These are phyloP conservation scores for Pestalotiopsis sp. DNA, from an alignment of 2,329 filamentous ascomycete species.

Conservation along the genomic window DNA sequence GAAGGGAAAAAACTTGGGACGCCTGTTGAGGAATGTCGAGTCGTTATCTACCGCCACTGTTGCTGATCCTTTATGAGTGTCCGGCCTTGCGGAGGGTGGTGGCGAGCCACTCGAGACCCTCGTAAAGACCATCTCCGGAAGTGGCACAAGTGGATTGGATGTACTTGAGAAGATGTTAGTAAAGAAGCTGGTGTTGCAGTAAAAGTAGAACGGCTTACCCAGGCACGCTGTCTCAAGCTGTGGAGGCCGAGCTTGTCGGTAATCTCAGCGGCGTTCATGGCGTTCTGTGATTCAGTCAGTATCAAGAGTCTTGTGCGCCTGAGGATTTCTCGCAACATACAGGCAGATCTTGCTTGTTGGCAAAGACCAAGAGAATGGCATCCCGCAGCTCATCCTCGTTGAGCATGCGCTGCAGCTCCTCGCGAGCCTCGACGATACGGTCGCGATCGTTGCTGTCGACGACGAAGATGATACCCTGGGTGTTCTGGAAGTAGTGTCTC, in stretches of 20 bases:
- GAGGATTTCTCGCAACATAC: conserved; percentile 54
- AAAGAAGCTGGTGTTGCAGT: not conserved
- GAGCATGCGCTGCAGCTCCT: conserved; percentile 97
- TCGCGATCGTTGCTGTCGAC: conserved; percentile 99
- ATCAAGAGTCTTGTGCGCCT: not conserved
- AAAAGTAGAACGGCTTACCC: conserved; percentile 68
- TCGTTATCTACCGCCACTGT: conserved; percentile 23
- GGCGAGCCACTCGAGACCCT: conserved; percentile 94
- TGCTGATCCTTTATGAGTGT: conserved; percentile 54
- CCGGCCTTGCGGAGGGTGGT: conserved; percentile 78
- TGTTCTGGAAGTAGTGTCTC: conserved; percentile 99
- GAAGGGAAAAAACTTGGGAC: conserved; percentile 42
- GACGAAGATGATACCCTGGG: conserved; percentile 99
- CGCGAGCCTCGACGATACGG: conserved; percentile 93
- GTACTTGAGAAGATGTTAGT: conserved; percentile 61
- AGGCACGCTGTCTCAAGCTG: conserved; percentile 96
- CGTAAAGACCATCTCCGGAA: conserved; percentile 98
- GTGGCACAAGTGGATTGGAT: conserved; percentile 99
- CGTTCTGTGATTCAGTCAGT: conserved; percentile 66
- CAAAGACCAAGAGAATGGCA: conserved; percentile 18
- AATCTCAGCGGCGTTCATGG: conserved; percentile 99
- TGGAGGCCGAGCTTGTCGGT: conserved; percentile 99
- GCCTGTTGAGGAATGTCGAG: conserved; percentile 39
- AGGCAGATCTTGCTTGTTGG: conserved; percentile 91
- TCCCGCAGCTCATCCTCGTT: conserved; percentile 49